Base-by-base conservation (phyloP, 225 moss, liverwort and hornwort genomes). In the Asterella californica region DNA sequence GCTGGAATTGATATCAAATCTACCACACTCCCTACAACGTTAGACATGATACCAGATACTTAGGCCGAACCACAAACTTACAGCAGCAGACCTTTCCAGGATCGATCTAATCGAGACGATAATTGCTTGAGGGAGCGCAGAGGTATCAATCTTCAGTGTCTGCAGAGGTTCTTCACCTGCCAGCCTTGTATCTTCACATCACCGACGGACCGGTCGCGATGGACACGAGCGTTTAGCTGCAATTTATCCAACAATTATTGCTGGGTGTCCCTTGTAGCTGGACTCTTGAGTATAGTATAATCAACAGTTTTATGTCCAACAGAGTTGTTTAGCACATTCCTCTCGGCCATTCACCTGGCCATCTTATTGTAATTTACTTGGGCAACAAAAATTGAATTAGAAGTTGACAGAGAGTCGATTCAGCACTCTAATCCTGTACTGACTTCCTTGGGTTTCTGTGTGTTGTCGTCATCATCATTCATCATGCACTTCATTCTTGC, bases 341-440 rank as follows among this genome's bases (percentile, higher is more conserved):
- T 29, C 27, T n/a, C 6, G 27, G 62, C 62, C 62, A n/a, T 6
- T 5, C 27, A 5, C n/a, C 62, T 62, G 12, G 62, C 27, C 12
- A 62, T 62, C 62, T 62, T n/a, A 62, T 62, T 62, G n/a, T 62
- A 62, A 62, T 12, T 62, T 62, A 62, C 62, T 22, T 62, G 19
- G 19, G 62, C 62, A 62, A 14, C 62, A n/a, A 62, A 62, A 29
- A 10, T 29, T 62, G 12, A 27, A 27, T 27, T n/a, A 62, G 62
- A 62, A n/a, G 62, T 62, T 62, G 62, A 62, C 62, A n/a, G 27
- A 62, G 62, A 62, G 62, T 62, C 11, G 62, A 62, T 62, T 62
- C 62, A 62, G 62, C 9, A 62, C 29, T 62, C 27, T 62, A 62
- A 62, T 62, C 27, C 62, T 27, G n/a, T n/a, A 62, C 5, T 62